A percentile compares a stretch with the other conserved stretches of the same genome.
Evolutionary conservation across 2,329 filamentous ascomycete species (phyloP).

Genomic region (Apiospora koreana): DNA sequence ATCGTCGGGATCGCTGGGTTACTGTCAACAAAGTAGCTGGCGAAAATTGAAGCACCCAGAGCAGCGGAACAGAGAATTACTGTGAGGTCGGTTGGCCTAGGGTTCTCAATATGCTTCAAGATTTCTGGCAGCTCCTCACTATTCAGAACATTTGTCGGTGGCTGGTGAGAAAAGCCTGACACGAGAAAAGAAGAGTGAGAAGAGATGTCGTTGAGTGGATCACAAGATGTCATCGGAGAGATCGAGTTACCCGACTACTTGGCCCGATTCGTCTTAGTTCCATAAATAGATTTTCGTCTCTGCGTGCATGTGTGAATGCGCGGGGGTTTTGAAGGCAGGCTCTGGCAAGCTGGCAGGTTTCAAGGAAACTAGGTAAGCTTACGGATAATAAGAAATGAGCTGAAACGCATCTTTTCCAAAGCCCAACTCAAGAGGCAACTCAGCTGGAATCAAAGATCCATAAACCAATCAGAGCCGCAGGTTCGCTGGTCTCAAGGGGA

Average conservation of each 20-base stretch:
- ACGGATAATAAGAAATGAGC: not conserved
- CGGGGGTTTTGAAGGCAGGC: too few relatives aligned
- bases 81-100: too few relatives aligned
- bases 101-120: too few relatives aligned
- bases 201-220: not conserved
- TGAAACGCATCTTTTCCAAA: not conserved
- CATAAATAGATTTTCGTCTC: not conserved
- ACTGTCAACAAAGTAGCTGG: not conserved
- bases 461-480: not conserved
- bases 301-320: not conserved
- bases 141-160: not conserved
- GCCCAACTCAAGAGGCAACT: not conserved
- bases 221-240: constrained; percentile 5
- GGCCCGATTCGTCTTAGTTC: not conserved
- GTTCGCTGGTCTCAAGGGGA: not conserved
- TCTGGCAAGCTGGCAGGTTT: not conserved
- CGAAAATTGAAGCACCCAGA: not conserved
- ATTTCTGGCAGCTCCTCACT: not conserved
- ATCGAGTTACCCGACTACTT: not conserved
- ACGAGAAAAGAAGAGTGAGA: not conserved
- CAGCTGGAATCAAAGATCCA: not conserved
- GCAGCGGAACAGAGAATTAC: too few relatives aligned
- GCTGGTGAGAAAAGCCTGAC: not conserved
- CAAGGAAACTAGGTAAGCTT: not conserved
- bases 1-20: too few relatives aligned